Percentiles rank a stretch among this genome's conserved stretches.
These are phyloP conservation scores for Phoma sp. DNA, from an alignment of 2,329 filamentous ascomycete species.

Conservation along the genomic window DNA sequence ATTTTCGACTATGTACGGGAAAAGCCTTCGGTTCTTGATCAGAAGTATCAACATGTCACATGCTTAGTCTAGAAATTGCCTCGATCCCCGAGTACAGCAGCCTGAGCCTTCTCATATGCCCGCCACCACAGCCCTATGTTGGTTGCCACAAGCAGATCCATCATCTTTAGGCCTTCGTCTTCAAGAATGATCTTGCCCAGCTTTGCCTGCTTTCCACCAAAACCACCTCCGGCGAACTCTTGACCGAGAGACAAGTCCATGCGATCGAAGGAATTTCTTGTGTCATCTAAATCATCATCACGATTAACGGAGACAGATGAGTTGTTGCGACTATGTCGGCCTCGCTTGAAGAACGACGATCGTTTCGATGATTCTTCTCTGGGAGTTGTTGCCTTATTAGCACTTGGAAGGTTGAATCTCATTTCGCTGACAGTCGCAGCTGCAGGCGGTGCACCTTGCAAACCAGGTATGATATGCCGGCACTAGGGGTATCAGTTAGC, in stretches of 20 bases:
- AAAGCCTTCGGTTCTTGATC: too few relatives aligned
- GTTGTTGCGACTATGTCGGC: conserved; percentile 37
- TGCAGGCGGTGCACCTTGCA: conserved; percentile 42
- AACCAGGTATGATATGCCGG: conserved; percentile 70
- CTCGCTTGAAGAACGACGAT: conserved; percentile 46
- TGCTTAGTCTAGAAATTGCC: conserved; percentile 4
- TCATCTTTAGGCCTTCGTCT: conserved; percentile 91
- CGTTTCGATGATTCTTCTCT: conserved; percentile 45
- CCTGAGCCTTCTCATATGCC: conserved; percentile 69
- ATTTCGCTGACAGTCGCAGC: conserved; percentile 76
- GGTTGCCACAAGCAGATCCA: conserved; percentile 88
- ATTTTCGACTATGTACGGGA: too few relatives aligned
- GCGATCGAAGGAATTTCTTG: conserved; percentile 51
- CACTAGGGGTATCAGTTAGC: conserved; percentile 54
- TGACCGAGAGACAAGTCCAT: conserved; percentile 79
- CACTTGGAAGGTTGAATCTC: conserved; percentile 83
- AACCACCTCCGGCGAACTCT: conserved; percentile 86
- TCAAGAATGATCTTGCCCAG: conserved; percentile 91
- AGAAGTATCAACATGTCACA: too few relatives aligned
- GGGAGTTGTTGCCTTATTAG: conserved; percentile 44
- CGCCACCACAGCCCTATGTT: conserved; percentile 96
- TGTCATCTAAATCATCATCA: conserved; percentile 26
- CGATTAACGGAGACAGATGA: conserved; percentile 36
- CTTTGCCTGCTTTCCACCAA: conserved; percentile 86
- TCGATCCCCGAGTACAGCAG: conserved; percentile 16